phyloP scores from a whole-genome alignment of 257 asterid species.

The Mitragyna speciosa region DNA sequence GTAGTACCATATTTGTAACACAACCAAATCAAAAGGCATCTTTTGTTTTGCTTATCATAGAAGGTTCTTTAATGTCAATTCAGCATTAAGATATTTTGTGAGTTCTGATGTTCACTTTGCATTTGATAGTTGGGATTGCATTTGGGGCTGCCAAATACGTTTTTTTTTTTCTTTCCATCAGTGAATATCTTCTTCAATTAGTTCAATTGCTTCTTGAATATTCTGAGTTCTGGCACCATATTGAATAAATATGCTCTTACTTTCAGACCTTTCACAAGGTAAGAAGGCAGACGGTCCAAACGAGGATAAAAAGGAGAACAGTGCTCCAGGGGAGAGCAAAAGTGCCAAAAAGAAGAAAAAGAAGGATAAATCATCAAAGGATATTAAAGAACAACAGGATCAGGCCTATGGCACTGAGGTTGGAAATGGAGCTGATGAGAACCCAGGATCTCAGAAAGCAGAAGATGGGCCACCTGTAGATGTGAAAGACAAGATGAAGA shows the following conservation, averaged over 20 bases:
- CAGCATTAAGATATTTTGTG: background rate
- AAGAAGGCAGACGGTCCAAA: constrained; percentile 44
- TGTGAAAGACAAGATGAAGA: constrained; percentile 76
- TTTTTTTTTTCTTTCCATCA: background rate
- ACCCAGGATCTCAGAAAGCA: constrained; percentile 40
- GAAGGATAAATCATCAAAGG: constrained; percentile 76
- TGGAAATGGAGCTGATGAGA: constrained; percentile 47
- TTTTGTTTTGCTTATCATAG: background rate
- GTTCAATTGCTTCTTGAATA: constrained; percentile 3
- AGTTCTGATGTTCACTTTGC: background rate
- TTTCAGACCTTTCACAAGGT: constrained; percentile 42
- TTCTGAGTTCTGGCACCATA: background rate
- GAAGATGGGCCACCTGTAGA: constrained; percentile 54
- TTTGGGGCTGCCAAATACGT: background rate
- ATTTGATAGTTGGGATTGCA: background rate
- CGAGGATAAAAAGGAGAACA: constrained; percentile 55
- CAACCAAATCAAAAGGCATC: background rate
- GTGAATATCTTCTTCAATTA: background rate
- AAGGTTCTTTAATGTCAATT: background rate
- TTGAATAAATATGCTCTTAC: background rate
- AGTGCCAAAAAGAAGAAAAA: constrained; percentile 88
- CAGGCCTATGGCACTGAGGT: constrained; percentile 41
- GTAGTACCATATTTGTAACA: background rate
- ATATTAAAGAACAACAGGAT: constrained; percentile 58
- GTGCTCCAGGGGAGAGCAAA: constrained; percentile 70